A percentile compares a stretch with the other conserved stretches of the same genome.
Evolutionary conservation across 768 basidiomycete genomes (phyloP).

Genomic region (Suillus bovinus): DNA sequence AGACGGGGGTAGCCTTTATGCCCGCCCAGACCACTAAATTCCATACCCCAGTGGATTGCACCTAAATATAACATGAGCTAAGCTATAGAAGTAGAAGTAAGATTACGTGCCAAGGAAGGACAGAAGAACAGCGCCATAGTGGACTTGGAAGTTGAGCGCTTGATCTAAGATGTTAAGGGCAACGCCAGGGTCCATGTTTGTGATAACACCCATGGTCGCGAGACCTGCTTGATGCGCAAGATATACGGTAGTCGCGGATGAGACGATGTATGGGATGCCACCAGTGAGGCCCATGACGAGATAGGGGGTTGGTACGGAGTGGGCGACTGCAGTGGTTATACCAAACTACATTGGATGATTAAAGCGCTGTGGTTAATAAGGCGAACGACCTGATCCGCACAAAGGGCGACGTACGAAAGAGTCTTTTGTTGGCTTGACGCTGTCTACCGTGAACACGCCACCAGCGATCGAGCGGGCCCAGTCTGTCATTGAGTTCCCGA

Average conservation of each 20-base stretch:
- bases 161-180: conserved; percentile 79
- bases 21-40: conserved; percentile 85
- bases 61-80: conserved; percentile 36
- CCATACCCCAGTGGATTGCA: conserved; percentile 96
- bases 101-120: conserved; percentile 80
- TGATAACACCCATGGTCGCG: conserved; percentile 53
- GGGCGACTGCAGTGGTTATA: conserved; percentile 74
- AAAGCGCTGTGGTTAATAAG: not conserved
- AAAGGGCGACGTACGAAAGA: conserved; percentile 58
- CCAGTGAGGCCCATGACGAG: conserved; percentile 80
- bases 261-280: conserved; percentile 83
- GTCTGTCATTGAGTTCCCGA: conserved; percentile 74
- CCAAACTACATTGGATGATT: conserved; percentile 48
- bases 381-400: not conserved
- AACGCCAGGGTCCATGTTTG: conserved; percentile 74
- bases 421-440: conserved; percentile 49
- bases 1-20: conserved; percentile 79
- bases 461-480: conserved; percentile 78
- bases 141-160: conserved; percentile 84
- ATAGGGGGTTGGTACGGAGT: conserved; percentile 75
- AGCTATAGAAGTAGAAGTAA: not conserved
- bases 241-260: conserved; percentile 77
- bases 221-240: conserved; percentile 79
- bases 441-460: conserved; percentile 56
- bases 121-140: conserved; percentile 93